A percentile compares a stretch with the other conserved stretches of the same genome.
Evolutionary conservation across 2,329 filamentous ascomycete genomes (phyloP).

Genomic region (Phaeosphaeria sp.): DNA sequence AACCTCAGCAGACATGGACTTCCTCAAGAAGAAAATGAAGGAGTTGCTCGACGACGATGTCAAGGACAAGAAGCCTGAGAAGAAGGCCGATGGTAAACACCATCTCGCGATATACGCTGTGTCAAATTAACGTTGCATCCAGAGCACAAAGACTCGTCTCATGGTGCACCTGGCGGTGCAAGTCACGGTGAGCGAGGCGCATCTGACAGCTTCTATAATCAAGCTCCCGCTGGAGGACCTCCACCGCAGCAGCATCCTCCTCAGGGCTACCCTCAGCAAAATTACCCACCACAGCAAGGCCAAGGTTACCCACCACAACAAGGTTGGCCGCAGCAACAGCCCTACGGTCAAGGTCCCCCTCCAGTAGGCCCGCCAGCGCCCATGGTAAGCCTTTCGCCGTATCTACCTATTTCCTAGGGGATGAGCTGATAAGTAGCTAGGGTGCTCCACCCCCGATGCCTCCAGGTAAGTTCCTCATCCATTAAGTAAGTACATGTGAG

Average conservation of each 20-base stretch:
- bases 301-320: conserved; percentile 28
- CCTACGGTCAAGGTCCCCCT: conserved; percentile 28
- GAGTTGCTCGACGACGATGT: conserved; percentile 52
- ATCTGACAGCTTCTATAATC: conserved; percentile 26
- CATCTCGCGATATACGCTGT: neutral
- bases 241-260: conserved; percentile 28
- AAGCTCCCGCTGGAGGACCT: conserved; percentile 19
- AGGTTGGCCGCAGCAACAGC: conserved; percentile 35
- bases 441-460: conserved; percentile 60
- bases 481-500: too few relatives aligned
- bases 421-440: too few relatives aligned
- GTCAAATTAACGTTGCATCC: neutral
- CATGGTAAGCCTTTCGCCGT: too few relatives aligned
- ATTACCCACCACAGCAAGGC: conserved; percentile 34
- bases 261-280: conserved; percentile 29
- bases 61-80: conserved; percentile 37
- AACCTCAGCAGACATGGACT: conserved; percentile 45
- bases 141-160: neutral
- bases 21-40: conserved; percentile 56
- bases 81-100: conserved; percentile 28
- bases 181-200: conserved; percentile 24
- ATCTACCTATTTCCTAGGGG: too few relatives aligned
- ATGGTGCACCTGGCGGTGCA: conserved; percentile 14
- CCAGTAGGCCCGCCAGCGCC: conserved; percentile 39
- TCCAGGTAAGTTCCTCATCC: too few relatives aligned